Evolutionary conservation across 257 asterid genomes (phyloP).

Genomic region (Ocimum tenuiflorum): DNA sequence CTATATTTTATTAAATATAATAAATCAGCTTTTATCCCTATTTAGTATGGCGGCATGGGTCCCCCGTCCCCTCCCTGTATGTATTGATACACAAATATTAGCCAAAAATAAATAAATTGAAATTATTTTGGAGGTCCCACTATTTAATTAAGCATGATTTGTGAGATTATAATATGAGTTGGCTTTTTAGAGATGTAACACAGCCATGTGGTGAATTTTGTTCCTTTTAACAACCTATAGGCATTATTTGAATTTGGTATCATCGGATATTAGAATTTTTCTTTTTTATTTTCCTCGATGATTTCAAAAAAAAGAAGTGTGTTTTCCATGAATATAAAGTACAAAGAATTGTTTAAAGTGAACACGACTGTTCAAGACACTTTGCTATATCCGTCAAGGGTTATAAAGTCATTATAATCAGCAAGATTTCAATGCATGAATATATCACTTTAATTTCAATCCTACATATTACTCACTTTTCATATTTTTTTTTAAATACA

Average conservation of each 20-base stretch:
- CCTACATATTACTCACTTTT: no score
- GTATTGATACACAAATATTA: no score
- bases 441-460: neutral
- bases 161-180: neutral
- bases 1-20: no score
- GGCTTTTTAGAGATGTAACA: neutral
- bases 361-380: neutral
- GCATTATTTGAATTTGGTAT: slow-evolving; percentile 9
- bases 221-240: neutral
- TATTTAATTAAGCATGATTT: neutral
- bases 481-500: no score
- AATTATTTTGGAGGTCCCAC: neutral
- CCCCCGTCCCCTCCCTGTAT: no score
- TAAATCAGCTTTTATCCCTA: no score
- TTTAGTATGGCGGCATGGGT: no score
- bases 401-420: neutral
- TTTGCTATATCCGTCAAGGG: neutral
- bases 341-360: neutral
- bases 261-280: neutral
- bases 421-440: neutral
- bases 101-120: neutral
- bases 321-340: neutral
- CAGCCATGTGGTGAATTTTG: slow-evolving; percentile 3
- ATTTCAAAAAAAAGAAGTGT: neutral
- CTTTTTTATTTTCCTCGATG: neutral